Evolutionary conservation across 2,329 filamentous ascomycete species (phyloP).

Genomic region (Apiospora koreana): DNA sequence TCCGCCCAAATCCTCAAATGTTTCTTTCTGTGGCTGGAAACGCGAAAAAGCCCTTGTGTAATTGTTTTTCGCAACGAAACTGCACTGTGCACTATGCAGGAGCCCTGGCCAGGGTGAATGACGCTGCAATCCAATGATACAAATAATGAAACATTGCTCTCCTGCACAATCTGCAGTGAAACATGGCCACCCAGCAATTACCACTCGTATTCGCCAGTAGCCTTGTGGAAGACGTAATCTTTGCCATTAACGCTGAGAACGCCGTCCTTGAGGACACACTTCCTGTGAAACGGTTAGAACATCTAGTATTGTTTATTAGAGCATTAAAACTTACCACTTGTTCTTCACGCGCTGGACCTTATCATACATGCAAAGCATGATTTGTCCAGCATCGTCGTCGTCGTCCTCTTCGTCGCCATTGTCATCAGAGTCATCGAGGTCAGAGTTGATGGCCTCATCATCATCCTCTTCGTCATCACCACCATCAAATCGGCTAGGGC

Average conservation of each 20-base stretch:
- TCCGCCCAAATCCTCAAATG: background rate
- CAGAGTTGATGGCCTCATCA: constrained; percentile 97
- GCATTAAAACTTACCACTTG: constrained; percentile 66
- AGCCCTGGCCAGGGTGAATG: background rate
- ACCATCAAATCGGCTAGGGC: constrained; percentile 61
- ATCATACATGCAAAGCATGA: constrained; percentile 99
- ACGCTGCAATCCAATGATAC: constrained; percentile 6
- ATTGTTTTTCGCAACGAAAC: background rate
- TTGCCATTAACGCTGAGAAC: constrained; percentile 91
- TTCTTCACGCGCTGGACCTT: constrained; percentile 99
- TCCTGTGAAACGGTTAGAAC: constrained; percentile 54
- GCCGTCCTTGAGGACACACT: constrained; percentile 97
- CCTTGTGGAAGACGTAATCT: constrained; percentile 98
- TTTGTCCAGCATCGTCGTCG: constrained; percentile 81
- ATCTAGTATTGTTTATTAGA: background rate
- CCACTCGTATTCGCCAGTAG: constrained; percentile 97
- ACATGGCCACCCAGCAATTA: constrained; percentile 37
- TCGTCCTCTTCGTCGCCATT: constrained; percentile 81
- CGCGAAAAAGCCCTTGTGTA: background rate
- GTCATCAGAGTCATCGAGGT: constrained; percentile 93
- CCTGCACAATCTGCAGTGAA: background rate
- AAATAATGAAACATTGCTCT: background rate
- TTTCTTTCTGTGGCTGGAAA: background rate
- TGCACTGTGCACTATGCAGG: background rate
- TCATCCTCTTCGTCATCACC: constrained; percentile 71